A percentile compares a stretch with the other conserved stretches of the same genome.
Conservation (phyloP, 2,329 filamentous ascomycete species). For the Lachnellula subtilissima region DNA sequence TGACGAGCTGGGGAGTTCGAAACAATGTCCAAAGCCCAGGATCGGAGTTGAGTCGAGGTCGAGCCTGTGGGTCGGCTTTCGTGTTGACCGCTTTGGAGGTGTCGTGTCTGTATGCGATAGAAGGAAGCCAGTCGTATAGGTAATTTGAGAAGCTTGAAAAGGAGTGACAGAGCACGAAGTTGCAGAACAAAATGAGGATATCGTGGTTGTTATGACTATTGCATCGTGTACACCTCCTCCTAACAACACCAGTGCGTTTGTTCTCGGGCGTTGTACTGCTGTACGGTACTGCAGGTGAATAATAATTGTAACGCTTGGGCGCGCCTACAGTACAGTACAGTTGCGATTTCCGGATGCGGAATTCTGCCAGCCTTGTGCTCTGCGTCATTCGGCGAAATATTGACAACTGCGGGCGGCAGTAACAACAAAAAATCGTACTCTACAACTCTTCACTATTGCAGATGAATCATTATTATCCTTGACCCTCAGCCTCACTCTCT, state of each 20-base stretch:
- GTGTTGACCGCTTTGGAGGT: neutral
- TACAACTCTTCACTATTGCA: neutral
- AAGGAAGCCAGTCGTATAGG: neutral
- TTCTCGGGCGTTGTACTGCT: neutral
- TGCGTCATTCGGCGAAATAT: conserved; percentile 30
- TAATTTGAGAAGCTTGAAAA: neutral
- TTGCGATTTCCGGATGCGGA: neutral
- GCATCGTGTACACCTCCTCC: conserved; percentile 1
- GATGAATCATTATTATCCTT: neutral
- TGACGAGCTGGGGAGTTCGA: conserved; percentile 7
- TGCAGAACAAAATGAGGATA: neutral
- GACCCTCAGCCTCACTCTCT: neutral
- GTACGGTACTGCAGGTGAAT: neutral
- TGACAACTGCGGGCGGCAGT: conserved; percentile 25
- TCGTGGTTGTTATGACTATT: neutral
- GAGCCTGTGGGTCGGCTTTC: neutral
- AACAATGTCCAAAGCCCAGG: conserved; percentile 14
- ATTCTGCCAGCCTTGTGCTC: conserved; percentile 9
- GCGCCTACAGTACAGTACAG: neutral
- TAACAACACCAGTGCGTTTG: neutral
- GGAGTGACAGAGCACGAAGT: neutral
- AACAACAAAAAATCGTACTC: neutral
- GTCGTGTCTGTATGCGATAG: neutral
- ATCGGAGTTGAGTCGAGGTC: neutral
- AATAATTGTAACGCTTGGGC: too few species aligned